Conservation (phyloP, 345 rosid genomes). For the Hibiscus tridactylites region DNA sequence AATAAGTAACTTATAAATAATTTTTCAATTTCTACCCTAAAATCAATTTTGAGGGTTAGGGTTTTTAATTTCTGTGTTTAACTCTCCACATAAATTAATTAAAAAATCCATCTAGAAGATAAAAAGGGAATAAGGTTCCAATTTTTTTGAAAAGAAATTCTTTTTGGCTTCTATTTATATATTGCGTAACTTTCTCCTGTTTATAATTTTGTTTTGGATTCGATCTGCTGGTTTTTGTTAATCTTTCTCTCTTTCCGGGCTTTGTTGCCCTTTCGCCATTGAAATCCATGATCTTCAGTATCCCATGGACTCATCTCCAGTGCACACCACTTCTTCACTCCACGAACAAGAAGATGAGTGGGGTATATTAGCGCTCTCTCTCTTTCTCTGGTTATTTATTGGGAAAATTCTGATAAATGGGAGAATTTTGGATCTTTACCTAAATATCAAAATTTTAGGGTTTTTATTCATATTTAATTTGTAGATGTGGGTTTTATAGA, state of each 20-base stretch:
- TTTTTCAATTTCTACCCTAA: too few species aligned
- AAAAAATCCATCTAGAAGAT: too few species aligned
- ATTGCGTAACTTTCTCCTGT: not conserved
- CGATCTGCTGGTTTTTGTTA: conserved; percentile 6
- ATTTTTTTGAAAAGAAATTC: not conserved
- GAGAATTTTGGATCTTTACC: not conserved
- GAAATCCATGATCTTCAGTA: conserved; percentile 68
- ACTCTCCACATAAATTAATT: too few species aligned
- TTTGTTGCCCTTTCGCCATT: conserved; percentile 38
- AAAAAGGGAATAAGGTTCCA: not conserved
- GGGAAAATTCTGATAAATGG: not conserved
- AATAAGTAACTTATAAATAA: too few species aligned
- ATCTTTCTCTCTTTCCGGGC: conserved; percentile 25
- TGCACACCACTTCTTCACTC: conserved; percentile 30
- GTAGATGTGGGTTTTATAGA: not conserved
- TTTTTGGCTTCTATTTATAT: not conserved
- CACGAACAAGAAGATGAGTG: conserved; percentile 67
- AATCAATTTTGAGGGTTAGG: too few species aligned
- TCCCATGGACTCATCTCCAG: conserved; percentile 62
- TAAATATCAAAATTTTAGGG: not conserved
- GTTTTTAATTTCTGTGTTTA: not conserved
- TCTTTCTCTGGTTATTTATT: conserved; percentile 1
- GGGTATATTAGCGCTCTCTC: conserved; percentile 35
- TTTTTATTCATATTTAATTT: not conserved
- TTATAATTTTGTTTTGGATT: not conserved